Evolutionary conservation across 2,329 filamentous ascomycete genomes (phyloP).

Genomic region (Talaromyces sp.): DNA sequence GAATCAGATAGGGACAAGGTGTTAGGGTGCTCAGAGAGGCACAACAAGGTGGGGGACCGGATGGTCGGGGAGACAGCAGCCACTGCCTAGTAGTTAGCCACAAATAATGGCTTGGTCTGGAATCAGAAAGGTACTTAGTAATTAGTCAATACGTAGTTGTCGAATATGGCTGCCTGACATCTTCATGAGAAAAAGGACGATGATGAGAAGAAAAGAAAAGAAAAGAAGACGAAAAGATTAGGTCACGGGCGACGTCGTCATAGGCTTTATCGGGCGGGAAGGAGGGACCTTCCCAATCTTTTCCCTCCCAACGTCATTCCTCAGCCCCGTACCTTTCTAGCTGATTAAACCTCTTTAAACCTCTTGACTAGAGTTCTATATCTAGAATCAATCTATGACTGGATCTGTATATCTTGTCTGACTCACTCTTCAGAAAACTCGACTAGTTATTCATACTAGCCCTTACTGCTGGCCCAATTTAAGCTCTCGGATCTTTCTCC

Average conservation of each 20-base stretch:
- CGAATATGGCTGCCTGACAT: not conserved
- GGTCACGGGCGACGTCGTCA: slow-evolving; percentile 1
- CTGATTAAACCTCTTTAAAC: too few relatives aligned
- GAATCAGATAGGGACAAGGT: not conserved
- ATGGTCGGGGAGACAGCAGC: not conserved
- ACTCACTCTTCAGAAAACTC: not conserved
- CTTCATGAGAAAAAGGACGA: not conserved
- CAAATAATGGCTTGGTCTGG: too few relatives aligned
- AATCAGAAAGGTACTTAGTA: too few relatives aligned
- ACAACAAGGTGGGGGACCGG: not conserved
- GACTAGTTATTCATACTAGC: not conserved
- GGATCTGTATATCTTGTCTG: not conserved
- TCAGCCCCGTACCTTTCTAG: not conserved
- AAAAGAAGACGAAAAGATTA: not conserved
- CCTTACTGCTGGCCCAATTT: not conserved
- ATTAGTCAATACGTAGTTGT: not conserved
- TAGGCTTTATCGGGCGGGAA: slow-evolving; percentile 3
- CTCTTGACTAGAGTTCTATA: not conserved
- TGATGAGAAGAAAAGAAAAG: not conserved
- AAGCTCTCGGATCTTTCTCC: slow-evolving; percentile 1
- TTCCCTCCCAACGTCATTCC: slow-evolving; percentile 1
- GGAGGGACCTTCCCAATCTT: not conserved
- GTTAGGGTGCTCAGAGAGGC: not conserved
- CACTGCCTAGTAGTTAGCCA: too few relatives aligned
- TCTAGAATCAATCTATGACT: not conserved